A percentile compares a stretch with the other conserved stretches of the same genome.
These are phyloP conservation scores for Cladophialophora chaetospira DNA, from an alignment of 2,329 filamentous ascomycete species.

Conservation along the genomic window DNA sequence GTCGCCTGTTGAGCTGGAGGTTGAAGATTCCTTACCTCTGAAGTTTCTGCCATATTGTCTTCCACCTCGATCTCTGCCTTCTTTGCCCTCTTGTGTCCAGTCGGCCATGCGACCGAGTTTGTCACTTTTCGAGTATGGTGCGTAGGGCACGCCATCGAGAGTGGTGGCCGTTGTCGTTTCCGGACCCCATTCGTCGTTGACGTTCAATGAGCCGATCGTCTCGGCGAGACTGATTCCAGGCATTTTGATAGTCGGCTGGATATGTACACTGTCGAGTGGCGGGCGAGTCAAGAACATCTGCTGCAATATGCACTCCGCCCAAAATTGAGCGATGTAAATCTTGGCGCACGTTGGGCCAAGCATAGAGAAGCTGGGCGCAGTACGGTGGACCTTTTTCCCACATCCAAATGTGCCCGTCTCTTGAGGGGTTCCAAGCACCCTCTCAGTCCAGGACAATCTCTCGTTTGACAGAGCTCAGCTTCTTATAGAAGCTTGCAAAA, in stretches of 20 bases:
- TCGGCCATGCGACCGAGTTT: conserved; percentile 99
- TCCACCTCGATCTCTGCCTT: conserved; percentile 70
- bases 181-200: conserved; percentile 85
- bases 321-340: neutral
- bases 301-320: neutral
- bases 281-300: neutral
- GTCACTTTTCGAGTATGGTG: conserved; percentile 97
- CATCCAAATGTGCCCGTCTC: neutral
- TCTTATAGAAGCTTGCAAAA: too few species aligned
- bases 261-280: neutral
- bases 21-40: conserved; percentile 65
- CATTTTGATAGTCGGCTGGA: conserved; percentile 41
- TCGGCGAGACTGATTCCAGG: conserved; percentile 60
- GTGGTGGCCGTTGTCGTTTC: conserved; percentile 80
- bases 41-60: conserved; percentile 91
- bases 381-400: too few species aligned
- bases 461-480: too few species aligned
- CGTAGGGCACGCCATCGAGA: conserved; percentile 92
- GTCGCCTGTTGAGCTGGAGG: neutral
- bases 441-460: too few species aligned
- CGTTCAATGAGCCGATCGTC: conserved; percentile 71
- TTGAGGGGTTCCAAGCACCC: too few species aligned
- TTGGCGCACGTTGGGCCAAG: neutral
- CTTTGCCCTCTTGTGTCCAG: conserved; percentile 90
- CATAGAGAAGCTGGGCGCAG: neutral